Evolutionary conservation across 306 rosid species (phyloP).

Genomic region (Neltuma alba): DNA sequence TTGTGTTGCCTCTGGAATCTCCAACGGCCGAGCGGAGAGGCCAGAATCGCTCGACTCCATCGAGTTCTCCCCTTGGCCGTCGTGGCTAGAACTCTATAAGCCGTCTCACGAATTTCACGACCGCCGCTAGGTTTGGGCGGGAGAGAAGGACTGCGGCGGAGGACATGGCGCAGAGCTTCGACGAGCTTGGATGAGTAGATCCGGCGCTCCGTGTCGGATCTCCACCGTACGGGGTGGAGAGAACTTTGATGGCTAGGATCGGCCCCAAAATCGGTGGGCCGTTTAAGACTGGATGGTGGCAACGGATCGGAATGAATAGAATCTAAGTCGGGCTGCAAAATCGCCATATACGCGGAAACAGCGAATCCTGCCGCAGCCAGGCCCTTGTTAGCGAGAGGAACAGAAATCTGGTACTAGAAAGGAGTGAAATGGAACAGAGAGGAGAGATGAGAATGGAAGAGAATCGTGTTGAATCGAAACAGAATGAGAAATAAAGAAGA

Average conservation of each 20-base stretch:
- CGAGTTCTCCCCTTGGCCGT: slow-evolving; percentile 74
- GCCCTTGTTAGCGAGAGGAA: too few species aligned
- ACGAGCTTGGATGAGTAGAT: slow-evolving; percentile 74
- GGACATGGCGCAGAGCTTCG: slow-evolving; percentile 56
- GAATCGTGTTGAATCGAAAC: neutral
- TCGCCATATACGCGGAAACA: slow-evolving; percentile 39
- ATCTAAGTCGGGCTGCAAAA: slow-evolving; percentile 37
- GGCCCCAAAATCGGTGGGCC: slow-evolving; percentile 52
- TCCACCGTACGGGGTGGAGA: slow-evolving; percentile 52
- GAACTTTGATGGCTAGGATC: slow-evolving; percentile 17
- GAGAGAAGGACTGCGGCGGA: slow-evolving; percentile 39
- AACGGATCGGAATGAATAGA: slow-evolving; percentile 24
- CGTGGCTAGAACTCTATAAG: slow-evolving; percentile 76
- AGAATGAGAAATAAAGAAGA: neutral
- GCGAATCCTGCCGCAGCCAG: neutral
- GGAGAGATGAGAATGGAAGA: neutral
- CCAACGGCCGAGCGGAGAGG: slow-evolving; percentile 43
- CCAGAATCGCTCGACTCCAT: slow-evolving; percentile 91
- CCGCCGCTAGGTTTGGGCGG: slow-evolving; percentile 24
- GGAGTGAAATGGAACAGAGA: neutral
- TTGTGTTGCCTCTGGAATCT: slow-evolving; percentile 34
- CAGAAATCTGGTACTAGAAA: neutral
- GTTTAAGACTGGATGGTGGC: slow-evolving; percentile 50
- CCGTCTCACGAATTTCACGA: slow-evolving; percentile 53
- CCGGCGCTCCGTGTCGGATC: slow-evolving; percentile 66